Percentiles rank a stretch among this genome's conserved stretches.
Conservation (phyloP, 345 rosid genomes). For the Anacardium occidentale region DNA sequence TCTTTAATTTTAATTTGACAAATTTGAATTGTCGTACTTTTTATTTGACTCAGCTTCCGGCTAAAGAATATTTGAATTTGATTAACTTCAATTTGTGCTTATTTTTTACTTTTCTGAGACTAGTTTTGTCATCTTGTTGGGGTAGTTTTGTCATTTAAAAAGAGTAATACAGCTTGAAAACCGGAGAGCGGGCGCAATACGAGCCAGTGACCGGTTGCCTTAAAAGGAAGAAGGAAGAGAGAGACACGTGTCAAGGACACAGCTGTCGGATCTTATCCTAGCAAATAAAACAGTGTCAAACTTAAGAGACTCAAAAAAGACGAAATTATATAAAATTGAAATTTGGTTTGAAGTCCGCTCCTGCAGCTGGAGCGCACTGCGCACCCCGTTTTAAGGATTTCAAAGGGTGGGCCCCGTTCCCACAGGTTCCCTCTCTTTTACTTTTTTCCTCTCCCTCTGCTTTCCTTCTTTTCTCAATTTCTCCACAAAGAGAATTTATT, state of each 20-base stretch:
- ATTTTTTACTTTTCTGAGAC: too few species aligned
- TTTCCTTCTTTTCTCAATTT: neutral
- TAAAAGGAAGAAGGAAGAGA: neutral
- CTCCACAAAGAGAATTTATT: neutral
- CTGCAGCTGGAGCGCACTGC: constrained; percentile 39
- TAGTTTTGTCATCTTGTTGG: neutral
- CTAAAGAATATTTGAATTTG: too few species aligned
- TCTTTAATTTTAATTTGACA: too few species aligned
- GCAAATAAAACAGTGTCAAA: constrained; percentile 19
- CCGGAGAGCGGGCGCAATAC: constrained; percentile 4
- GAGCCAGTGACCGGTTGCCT: constrained; percentile 12
- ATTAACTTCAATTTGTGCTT: too few species aligned
- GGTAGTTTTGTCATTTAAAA: neutral
- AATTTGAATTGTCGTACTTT: too few species aligned
- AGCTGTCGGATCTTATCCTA: constrained; percentile 48
- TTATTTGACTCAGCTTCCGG: too few species aligned
- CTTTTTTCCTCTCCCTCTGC: neutral
- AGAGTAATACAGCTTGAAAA: neutral
- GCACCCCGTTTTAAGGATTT: constrained; percentile 26
- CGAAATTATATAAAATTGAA: constrained; percentile 28
- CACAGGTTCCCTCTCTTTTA: constrained; percentile 8
- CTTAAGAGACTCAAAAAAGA: neutral
- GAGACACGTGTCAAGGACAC: constrained; percentile 39
- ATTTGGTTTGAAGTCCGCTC: constrained; percentile 35
- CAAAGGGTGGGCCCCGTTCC: constrained; percentile 25